Conservation (phyloP, 1,284 basidiomycete genomes). For the Quambalaria eucalypti region DNA sequence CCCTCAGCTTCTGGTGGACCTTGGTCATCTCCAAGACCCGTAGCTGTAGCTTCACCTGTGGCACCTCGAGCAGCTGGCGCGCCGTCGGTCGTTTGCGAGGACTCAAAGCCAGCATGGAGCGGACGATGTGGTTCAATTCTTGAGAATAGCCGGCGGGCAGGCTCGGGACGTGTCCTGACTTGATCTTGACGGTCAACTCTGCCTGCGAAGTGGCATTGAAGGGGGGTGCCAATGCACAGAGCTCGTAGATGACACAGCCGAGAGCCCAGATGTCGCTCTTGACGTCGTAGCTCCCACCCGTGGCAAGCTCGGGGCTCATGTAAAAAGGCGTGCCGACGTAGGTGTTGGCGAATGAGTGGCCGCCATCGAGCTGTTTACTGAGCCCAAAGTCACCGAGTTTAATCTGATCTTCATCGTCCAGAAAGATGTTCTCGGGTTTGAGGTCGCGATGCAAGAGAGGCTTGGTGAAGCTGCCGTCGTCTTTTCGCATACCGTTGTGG, state of each 20-base stretch:
- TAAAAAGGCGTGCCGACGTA: constrained; percentile 98
- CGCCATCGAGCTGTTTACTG: constrained; percentile 76
- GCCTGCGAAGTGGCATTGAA: constrained; percentile 81
- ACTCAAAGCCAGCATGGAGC: constrained; percentile 60
- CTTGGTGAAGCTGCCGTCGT: not conserved
- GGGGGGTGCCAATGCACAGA: constrained; percentile 70
- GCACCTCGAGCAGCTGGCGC: constrained; percentile 65
- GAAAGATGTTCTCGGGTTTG: constrained; percentile 93
- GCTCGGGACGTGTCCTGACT: constrained; percentile 75
- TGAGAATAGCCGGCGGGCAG: constrained; percentile 72
- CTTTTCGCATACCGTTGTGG: constrained; percentile 52
- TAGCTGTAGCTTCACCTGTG: constrained; percentile 60
- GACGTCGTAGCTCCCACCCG: constrained; percentile 88
- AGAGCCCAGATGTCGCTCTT: constrained; percentile 98
- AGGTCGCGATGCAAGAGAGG: constrained; percentile 80
- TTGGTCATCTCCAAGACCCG: constrained; percentile 10
- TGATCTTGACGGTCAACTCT: constrained; percentile 70
- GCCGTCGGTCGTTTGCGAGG: constrained; percentile 75
- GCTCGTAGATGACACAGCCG: constrained; percentile 88
- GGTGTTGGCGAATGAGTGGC: constrained; percentile 74
- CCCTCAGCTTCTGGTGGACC: not conserved
- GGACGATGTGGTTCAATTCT: constrained; percentile 63
- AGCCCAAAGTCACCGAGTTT: constrained; percentile 95
- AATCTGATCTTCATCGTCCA: constrained; percentile 66
- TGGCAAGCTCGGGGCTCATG: constrained; percentile 95